These are phyloP conservation scores for Monilinia vaccinii-corymbosi DNA, from an alignment of 2,329 filamentous ascomycete genomes.

Conservation along the genomic window DNA sequence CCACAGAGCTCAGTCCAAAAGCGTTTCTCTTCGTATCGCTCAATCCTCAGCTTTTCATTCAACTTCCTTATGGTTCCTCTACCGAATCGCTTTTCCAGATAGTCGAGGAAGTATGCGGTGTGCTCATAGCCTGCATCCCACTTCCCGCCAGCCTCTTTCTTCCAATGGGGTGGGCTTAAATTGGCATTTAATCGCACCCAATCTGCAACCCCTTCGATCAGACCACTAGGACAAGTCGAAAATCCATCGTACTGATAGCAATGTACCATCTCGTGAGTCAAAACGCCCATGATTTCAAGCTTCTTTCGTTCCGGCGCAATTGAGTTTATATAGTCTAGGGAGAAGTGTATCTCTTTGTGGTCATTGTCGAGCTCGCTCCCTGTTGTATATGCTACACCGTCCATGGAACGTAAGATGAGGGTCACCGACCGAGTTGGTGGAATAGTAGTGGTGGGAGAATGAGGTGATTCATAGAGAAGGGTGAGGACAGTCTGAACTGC, in stretches of 20 bases:
- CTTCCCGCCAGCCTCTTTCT: constrained; percentile 40
- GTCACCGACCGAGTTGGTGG: constrained; percentile 78
- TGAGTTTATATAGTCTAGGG: constrained; percentile 59
- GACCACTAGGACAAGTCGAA: constrained; percentile 56
- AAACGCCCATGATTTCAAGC: constrained; percentile 68
- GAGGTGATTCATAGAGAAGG: constrained; percentile 56
- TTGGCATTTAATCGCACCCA: constrained; percentile 74
- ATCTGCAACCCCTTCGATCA: constrained; percentile 89
- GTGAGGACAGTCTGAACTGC: constrained; percentile 61
- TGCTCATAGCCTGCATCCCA: constrained; percentile 89
- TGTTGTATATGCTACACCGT: constrained; percentile 82
- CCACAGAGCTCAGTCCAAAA: constrained; percentile 66
- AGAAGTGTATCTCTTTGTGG: constrained; percentile 92
- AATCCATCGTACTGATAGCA: constrained; percentile 76
- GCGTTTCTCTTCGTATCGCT: constrained; percentile 51
- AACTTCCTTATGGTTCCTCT: constrained; percentile 50
- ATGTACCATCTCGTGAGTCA: constrained; percentile 91
- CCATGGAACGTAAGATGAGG: constrained; percentile 68
- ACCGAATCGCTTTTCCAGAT: constrained; percentile 62
- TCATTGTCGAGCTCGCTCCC: constrained; percentile 69
- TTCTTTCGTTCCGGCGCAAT: constrained; percentile 36
- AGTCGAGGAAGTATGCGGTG: constrained; percentile 86
- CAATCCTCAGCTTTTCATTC: constrained; percentile 57
- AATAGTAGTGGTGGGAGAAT: constrained; percentile 31
- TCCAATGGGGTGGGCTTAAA: constrained; percentile 79